Evolutionary conservation across 2,329 filamentous ascomycete genomes (phyloP), one percentile per base, ranked within the genome.

Genomic region (Tolypocladium pustulatum): DNA sequence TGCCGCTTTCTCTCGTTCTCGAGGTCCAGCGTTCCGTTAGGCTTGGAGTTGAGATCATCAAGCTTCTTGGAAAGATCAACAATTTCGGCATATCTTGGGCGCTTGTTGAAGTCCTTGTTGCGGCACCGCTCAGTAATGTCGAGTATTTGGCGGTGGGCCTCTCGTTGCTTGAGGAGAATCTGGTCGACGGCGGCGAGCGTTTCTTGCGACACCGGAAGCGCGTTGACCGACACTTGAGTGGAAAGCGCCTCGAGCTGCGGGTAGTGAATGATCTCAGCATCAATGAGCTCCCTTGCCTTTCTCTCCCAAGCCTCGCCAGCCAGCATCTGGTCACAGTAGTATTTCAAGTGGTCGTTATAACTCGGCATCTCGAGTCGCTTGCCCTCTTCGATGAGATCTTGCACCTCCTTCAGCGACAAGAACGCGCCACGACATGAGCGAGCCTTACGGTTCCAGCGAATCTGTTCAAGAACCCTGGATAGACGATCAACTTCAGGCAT

Each of bases 1-100:
- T 97, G 94, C 9, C 90, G 86, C 69, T 94, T 96, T 64, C 94
- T 89, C 71, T 97, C 91, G 63, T 91, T 92, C 69, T 99, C 94
- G 5, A 99, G 82, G 67, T 99, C 94, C 38, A 95, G 82, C 0
- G 93, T 96, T 2, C 94, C 94, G 46, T 83, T 84, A 0, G 94
- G 94, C 69, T 97, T 97, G 62, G 91, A 96, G 66, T 96, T 96
- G 12, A 97, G 81, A 57, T 94, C 90, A 59, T 91, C 89, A 15
- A 99, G 76, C 61, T 88, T 88, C 67, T 92, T 90, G 78, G 94
- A 90, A 12, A 97, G 86, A 52, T 95, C 90, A 3, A 89, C 84
- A n/a, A 97, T 91, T 66, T 97, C 93, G 40, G 84, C 79, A 69
- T 97, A 99, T 67, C 86, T 89, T 0, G 94, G 94, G 32, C 94